These are phyloP conservation scores for Gymnopilus dilepis DNA, from an alignment of 768 basidiomycete species.

Conservation along the genomic window DNA sequence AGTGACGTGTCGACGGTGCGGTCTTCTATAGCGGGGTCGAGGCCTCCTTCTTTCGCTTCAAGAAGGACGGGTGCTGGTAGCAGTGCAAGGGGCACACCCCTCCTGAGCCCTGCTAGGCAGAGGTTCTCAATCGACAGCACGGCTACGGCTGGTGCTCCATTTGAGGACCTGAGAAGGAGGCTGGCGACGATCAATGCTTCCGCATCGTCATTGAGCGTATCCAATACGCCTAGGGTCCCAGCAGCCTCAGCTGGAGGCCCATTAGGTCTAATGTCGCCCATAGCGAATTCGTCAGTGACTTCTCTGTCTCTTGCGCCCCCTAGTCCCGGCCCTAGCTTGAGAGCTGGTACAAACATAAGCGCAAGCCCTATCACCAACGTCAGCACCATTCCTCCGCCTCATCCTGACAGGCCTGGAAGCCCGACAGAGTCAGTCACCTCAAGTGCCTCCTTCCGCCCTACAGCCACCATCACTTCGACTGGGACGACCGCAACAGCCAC, in stretches of 20 bases:
- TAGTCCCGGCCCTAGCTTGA: constrained; percentile 26
- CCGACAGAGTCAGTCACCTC: constrained; percentile 87
- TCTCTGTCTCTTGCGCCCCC: constrained; percentile 31
- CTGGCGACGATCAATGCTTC: constrained; percentile 80
- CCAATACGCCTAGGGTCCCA: constrained; percentile 48
- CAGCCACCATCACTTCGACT: constrained; percentile 16
- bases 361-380: background rate
- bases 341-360: background rate
- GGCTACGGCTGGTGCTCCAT: constrained; percentile 55
- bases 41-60: constrained; percentile 41
- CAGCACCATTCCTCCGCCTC: too few species aligned
- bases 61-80: constrained; percentile 41
- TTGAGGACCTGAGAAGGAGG: constrained; percentile 79
- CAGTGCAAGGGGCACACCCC: constrained; percentile 40
- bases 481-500: background rate
- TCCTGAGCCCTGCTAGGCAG: constrained; percentile 56
- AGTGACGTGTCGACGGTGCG: constrained; percentile 42
- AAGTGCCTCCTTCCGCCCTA: constrained; percentile 57
- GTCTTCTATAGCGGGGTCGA: constrained; percentile 34
- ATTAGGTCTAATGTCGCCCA: constrained; percentile 37
- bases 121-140: constrained; percentile 56
- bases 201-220: constrained; percentile 60
- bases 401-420: constrained; percentile 66
- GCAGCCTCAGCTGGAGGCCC: constrained; percentile 34
- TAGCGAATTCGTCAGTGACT: constrained; percentile 36